A percentile compares a stretch with the other conserved stretches of the same genome.
phyloP scores from a whole-genome alignment of 176 grass and related monocot species.

The Oryza nivara region DNA sequence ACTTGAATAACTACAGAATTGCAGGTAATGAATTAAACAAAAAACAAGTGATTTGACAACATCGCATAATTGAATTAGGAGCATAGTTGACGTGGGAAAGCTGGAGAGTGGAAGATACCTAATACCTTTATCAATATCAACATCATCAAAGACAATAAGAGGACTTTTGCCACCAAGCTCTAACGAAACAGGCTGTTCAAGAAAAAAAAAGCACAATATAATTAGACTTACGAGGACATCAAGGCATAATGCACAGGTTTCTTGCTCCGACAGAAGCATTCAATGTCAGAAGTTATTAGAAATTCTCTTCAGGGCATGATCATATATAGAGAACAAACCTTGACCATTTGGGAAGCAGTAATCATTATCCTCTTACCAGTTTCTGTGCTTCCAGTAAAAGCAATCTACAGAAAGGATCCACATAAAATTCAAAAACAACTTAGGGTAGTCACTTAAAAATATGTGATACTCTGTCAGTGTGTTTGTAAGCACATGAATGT shows the following conservation, averaged over 20 bases:
- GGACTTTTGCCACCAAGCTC: conserved; percentile 99
- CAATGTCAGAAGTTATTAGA: conserved; percentile 14
- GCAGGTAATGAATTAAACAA: background rate
- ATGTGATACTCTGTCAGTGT: background rate
- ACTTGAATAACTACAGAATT: background rate
- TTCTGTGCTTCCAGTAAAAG: conserved; percentile 90
- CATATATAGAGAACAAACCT: conserved; percentile 63
- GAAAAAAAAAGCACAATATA: conserved; percentile 22
- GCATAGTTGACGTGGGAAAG: conserved; percentile 15
- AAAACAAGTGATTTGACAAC: background rate
- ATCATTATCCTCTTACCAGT: conserved; percentile 93
- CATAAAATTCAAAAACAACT: conserved; percentile 18
- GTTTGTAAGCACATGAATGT: conserved; percentile 28
- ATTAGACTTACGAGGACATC: conserved; percentile 28
- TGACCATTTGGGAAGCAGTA: conserved; percentile 86
- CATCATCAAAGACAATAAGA: conserved; percentile 94
- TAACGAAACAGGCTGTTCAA: conserved; percentile 88
- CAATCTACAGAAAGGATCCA: conserved; percentile 60
- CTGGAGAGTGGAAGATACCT: conserved; percentile 54
- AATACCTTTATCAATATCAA: conserved; percentile 92
- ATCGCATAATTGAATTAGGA: conserved; percentile 8
- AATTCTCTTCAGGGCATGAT: background rate
- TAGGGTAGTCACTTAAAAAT: background rate
- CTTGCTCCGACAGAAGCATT: conserved; percentile 7
- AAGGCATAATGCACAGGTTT: conserved; percentile 3